Evolutionary conservation across 306 rosid species (phyloP).

Genomic region (Acacia melanoxylon): DNA sequence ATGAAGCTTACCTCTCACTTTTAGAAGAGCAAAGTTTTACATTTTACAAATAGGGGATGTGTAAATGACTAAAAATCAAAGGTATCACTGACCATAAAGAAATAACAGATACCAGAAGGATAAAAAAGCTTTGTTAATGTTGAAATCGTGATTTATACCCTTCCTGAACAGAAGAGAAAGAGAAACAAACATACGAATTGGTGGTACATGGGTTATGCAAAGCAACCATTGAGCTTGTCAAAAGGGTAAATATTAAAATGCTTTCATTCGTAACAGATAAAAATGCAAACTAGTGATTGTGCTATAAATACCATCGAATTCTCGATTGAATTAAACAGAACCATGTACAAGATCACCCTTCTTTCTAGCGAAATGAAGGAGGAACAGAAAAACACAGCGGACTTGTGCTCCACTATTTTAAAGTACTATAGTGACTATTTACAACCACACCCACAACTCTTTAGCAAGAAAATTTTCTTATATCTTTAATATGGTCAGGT

Average conservation of each 20-base stretch:
- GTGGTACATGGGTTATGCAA: neutral
- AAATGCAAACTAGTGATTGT: neutral
- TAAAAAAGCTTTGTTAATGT: neutral
- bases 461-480: neutral
- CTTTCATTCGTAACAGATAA: neutral
- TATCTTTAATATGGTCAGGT: neutral
- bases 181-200: neutral
- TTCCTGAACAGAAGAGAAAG: neutral
- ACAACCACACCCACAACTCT: conserved; percentile 1
- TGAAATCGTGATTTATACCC: neutral
- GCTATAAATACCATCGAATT: neutral
- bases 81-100: neutral
- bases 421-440: conserved; percentile 1
- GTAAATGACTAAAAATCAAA: neutral
- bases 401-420: conserved; percentile 6
- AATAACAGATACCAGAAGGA: neutral
- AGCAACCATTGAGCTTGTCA: neutral
- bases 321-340: neutral
- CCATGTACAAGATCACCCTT: neutral
- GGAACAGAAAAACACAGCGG: neutral
- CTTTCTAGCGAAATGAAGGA: conserved; percentile 14
- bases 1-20: neutral
- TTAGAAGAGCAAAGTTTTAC: neutral
- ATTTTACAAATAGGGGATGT: neutral
- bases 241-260: neutral